phyloP scores from a whole-genome alignment of 768 basidiomycete species.

The Russula lepida region DNA sequence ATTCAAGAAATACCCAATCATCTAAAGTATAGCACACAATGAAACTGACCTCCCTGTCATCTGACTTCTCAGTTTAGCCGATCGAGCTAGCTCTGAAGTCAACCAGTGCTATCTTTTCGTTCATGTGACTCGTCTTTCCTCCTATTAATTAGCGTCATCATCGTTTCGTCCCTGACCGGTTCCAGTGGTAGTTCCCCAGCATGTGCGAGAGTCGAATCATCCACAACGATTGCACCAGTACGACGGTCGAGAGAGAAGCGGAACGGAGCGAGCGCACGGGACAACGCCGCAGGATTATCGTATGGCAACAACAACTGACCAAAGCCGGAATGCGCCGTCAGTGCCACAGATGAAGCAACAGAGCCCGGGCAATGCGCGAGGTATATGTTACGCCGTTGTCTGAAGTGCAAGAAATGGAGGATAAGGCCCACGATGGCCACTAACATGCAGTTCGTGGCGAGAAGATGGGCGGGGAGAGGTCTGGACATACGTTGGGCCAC shows the following conservation, averaged over 20 bases:
- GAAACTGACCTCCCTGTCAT: not conserved
- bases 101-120: not conserved
- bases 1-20: not conserved
- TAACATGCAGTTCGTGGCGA: conserved; percentile 41
- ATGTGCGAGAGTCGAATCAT: conserved; percentile 2
- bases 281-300: not conserved
- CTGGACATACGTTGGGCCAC: conserved; percentile 28
- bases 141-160: conserved; percentile 12
- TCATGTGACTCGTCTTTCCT: not conserved
- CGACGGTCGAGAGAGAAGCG: conserved; percentile 20
- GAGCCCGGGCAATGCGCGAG: conserved; percentile 14
- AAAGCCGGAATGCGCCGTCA: conserved; percentile 20
- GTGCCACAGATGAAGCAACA: conserved; percentile 9
- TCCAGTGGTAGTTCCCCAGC: not conserved
- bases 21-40: not conserved
- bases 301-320: conserved; percentile 18
- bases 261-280: conserved; percentile 6
- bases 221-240: conserved; percentile 20
- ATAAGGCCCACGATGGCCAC: conserved; percentile 41
- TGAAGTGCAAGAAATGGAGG: conserved; percentile 38
- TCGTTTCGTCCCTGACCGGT: conserved; percentile 7
- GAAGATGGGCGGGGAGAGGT: conserved; percentile 42
- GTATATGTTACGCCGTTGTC: conserved; percentile 7
- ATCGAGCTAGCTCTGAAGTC: no score
- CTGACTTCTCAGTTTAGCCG: not conserved